Evolutionary conservation across 2,329 filamentous ascomycete species (phyloP), one percentile per base, ranked within the genome.

Genomic region (Pseudopithomyces maydicus): DNA sequence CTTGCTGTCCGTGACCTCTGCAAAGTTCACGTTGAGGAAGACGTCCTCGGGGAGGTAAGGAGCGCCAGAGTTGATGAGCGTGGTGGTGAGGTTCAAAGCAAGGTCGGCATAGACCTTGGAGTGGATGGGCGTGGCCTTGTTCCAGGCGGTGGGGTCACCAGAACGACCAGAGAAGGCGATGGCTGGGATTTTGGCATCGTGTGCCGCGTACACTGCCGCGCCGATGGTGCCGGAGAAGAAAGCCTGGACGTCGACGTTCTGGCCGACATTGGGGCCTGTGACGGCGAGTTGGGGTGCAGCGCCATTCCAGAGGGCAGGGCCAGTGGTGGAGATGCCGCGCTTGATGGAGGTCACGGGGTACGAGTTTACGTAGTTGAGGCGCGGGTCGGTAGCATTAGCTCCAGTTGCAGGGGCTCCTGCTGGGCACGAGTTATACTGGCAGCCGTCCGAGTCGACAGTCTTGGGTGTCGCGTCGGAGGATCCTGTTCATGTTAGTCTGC

Each of bases 291-390:
- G 87, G 0, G 87, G 82, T 1, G 65, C 64, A 2, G 72, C 69
- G 4, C 77, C 78, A 54, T 79, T 80, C 79, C 86, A 89, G 53
- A 84, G 77, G 39, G 79, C 75, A 0, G 82, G 81, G 0, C 80
- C 82, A 35, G 87, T 80, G 4, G 77, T 81, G 57, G 85, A 76
- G 68, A 90, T 85, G 36, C 88, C 88, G 69, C 84, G 83, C 55
- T 84, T 82, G 67, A 89, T 86, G 1, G 85, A 79, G 0, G 88
- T 90, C 1, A 85, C 85, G 0, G 88, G 88, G 74, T 79, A 90
- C 0, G 85, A 88, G 77, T 91, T 91, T 56, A 91, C 88, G 80
- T 88, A 91, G 79, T 90, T 88, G 44, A 90, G 80, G 5, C 84
- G 82, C 0, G 84, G 79, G 57, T 84, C 78, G 0, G 82, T 82